These are phyloP conservation scores for Pistacia integerrima DNA, from an alignment of 345 rosid genomes.

Conservation along the genomic window DNA sequence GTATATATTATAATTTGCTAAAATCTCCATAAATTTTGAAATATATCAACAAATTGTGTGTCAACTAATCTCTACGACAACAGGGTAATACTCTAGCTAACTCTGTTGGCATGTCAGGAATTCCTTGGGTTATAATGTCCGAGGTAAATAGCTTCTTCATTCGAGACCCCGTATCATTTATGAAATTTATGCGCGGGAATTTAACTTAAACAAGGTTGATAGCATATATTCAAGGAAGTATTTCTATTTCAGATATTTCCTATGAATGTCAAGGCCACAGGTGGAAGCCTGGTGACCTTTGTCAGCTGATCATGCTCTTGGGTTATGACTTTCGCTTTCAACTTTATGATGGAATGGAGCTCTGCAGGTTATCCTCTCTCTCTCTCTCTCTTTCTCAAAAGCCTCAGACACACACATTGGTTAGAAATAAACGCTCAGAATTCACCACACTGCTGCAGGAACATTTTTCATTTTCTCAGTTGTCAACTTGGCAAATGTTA, in stretches of 20 bases:
- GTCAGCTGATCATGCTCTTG: slow-evolving; percentile 43
- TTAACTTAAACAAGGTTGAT: neutral
- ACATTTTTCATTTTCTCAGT: slow-evolving; percentile 47
- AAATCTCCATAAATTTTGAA: neutral
- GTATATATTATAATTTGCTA: no score
- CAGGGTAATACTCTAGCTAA: slow-evolving; percentile 42
- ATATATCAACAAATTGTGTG: neutral
- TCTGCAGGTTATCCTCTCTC: slow-evolving; percentile 28
- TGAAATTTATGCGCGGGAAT: neutral
- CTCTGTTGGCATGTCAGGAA: slow-evolving; percentile 52
- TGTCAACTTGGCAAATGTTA: slow-evolving; percentile 26
- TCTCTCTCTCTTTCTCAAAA: neutral
- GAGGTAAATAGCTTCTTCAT: slow-evolving; percentile 44
- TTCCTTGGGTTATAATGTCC: slow-evolving; percentile 69
- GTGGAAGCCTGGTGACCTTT: slow-evolving; percentile 48
- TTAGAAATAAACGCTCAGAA: neutral
- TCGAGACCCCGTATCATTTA: neutral
- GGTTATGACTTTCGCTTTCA: slow-evolving; percentile 44
- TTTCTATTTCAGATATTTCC: slow-evolving; percentile 46
- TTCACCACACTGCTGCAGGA: slow-evolving; percentile 25
- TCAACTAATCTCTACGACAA: slow-evolving; percentile 11
- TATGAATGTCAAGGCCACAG: slow-evolving; percentile 46
- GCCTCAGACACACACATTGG: no score
- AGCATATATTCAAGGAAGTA: neutral
- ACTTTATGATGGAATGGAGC: slow-evolving; percentile 52